Conservation (phyloP, 495 filamentous ascomycete species). For the Mycothermus thermophilus region DNA sequence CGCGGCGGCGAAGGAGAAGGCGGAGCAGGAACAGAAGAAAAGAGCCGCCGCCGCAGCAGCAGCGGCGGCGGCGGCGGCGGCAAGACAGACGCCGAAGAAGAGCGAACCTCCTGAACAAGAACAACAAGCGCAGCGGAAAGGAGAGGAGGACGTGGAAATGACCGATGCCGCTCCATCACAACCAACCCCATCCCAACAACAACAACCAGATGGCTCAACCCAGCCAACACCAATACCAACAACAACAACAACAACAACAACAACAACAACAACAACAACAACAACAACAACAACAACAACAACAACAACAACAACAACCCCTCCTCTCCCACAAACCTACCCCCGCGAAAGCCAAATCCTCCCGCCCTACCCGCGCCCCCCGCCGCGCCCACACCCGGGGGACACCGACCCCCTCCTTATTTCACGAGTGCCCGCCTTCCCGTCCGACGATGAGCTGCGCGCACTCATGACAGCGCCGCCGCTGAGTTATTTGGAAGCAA, state of each 20-base stretch:
- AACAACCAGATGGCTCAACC: neutral
- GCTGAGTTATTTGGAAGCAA: constrained; percentile 64
- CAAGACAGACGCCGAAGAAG: constrained; percentile 2
- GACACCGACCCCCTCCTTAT: constrained; percentile 51
- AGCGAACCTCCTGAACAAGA: too few species aligned
- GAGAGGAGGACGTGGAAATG: constrained; percentile 1
- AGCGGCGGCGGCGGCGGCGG: too few species aligned
- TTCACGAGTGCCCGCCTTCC: constrained; percentile 48
- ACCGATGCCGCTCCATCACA: neutral
- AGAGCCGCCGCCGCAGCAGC: too few species aligned
- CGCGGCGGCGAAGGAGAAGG: constrained; percentile 15
- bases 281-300: constrained; percentile 7
- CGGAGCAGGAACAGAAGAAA: constrained; percentile 11
- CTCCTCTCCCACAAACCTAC: constrained; percentile 14
- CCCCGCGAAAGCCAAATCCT: constrained; percentile 20
- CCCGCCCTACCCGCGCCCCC: constrained; percentile 15
- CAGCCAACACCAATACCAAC: constrained; percentile 6
- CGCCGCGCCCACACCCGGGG: constrained; percentile 25
- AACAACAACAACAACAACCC: neutral
- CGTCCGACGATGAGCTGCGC: constrained; percentile 53
- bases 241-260: constrained; percentile 14
- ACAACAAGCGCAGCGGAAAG: too few species aligned
- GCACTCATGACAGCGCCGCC: constrained; percentile 56
- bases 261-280: constrained; percentile 18
- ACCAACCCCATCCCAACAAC: neutral